phyloP scores from a whole-genome alignment of 129 eudicot species.

The Deinandra increscens region DNA sequence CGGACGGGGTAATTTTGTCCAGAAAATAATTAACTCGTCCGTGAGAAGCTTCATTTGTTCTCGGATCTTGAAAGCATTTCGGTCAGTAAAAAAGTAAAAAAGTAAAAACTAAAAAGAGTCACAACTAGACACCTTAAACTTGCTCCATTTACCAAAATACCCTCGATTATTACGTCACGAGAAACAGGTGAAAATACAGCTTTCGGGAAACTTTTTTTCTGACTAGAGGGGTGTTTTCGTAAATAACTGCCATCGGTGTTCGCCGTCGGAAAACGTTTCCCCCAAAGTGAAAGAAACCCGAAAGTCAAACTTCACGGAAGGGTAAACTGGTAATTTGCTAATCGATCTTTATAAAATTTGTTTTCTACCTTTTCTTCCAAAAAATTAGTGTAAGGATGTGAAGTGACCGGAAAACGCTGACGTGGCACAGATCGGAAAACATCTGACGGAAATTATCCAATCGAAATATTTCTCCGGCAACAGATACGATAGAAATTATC shows the following conservation, averaged over 20 bases:
- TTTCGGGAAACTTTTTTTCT: background rate
- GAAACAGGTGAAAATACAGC: conserved; percentile 4
- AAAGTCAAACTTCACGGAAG: conserved; percentile 26
- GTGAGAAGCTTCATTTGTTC: conserved; percentile 5
- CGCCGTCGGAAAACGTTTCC: conserved; percentile 25
- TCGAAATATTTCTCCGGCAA: conserved; percentile 4
- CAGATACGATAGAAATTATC: background rate
- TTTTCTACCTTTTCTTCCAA: background rate
- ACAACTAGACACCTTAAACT: background rate
- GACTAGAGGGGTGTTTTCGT: background rate
- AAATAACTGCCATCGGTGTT: background rate
- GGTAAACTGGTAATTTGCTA: conserved; percentile 21
- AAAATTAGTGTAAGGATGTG: background rate
- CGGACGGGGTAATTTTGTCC: conserved; percentile 27
- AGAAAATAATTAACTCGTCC: conserved; percentile 4
- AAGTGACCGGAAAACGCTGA: conserved; percentile 13
- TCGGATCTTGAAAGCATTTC: conserved; percentile 24
- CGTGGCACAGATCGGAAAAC: conserved; percentile 23
- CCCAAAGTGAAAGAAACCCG: background rate
- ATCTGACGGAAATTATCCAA: background rate
- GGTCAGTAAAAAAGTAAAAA: no score
- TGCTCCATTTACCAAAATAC: background rate
- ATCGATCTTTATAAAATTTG: background rate
- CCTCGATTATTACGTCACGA: conserved; percentile 23
- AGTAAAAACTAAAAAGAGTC: background rate